A percentile compares a stretch with the other conserved stretches of the same genome.
phyloP scores from a whole-genome alignment of 371 early-diverging fungal species.

The Catenaria anguillulae region DNA sequence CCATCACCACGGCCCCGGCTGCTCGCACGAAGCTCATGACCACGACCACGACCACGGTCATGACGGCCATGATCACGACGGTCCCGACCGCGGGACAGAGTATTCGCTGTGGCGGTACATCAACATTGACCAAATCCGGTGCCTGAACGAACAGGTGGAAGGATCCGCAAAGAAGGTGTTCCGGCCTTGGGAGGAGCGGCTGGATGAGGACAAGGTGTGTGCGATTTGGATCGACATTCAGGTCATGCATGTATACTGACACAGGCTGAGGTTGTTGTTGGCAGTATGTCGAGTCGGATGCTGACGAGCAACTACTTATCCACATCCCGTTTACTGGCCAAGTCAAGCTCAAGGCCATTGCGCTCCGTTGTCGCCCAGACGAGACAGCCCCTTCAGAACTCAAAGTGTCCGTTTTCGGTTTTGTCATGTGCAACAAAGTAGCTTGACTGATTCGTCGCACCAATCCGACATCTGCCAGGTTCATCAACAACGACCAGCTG shows the following conservation, averaged over 20 bases:
- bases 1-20: conserved; percentile 11
- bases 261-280: too few relatives aligned
- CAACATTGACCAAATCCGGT: conserved; percentile 57
- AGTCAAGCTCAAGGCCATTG: conserved; percentile 79
- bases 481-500: conserved; percentile 72
- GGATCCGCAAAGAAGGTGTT: conserved; percentile 58
- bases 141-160: conserved; percentile 60
- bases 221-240: too few relatives aligned
- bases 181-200: conserved; percentile 68
- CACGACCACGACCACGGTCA: conserved; percentile 24
- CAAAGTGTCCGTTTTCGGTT: conserved; percentile 43
- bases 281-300: conserved; percentile 67
- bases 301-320: conserved; percentile 78
- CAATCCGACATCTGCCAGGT: too few relatives aligned
- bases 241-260: too few relatives aligned
- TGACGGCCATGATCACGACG: conserved; percentile 60
- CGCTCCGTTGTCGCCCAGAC: conserved; percentile 49
- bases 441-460: too few relatives aligned
- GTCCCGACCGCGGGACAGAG: conserved; percentile 48
- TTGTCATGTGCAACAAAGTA: too few relatives aligned
- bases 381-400: conserved; percentile 51
- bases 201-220: conserved; percentile 48
- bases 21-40: conserved; percentile 29
- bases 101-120: conserved; percentile 66
- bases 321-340: conserved; percentile 63